A percentile compares a stretch with the other conserved stretches of the same genome.
Evolutionary conservation across 2,329 filamentous ascomycete species (phyloP).

Genomic region (Talaromyces sp.): DNA sequence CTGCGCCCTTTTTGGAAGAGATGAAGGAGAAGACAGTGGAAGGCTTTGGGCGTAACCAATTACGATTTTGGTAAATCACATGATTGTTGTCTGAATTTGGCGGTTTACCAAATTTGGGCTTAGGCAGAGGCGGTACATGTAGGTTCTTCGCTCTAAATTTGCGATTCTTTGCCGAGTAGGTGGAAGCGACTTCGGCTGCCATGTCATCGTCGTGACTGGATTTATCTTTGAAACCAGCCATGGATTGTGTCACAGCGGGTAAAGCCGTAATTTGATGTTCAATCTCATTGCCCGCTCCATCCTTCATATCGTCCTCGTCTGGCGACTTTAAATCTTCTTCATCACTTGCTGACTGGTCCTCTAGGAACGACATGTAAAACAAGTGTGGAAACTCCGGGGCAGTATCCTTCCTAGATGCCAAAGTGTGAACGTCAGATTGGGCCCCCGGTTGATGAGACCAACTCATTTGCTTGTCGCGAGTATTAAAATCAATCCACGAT

Average conservation of each 20-base stretch:
- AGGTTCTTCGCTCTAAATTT: slow-evolving; percentile 12
- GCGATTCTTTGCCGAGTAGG: slow-evolving; percentile 16
- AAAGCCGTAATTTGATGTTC: slow-evolving; percentile 32
- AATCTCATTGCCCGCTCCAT: slow-evolving; percentile 1
- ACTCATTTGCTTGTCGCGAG: slow-evolving; percentile 20
- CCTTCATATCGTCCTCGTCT: slow-evolving; percentile 17
- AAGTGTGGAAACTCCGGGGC: slow-evolving; percentile 28
- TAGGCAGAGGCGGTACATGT: slow-evolving; percentile 9
- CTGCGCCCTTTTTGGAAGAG: slow-evolving; percentile 14
- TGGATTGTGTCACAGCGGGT: slow-evolving; percentile 25
- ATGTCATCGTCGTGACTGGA: slow-evolving; percentile 7
- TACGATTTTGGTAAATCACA: slow-evolving; percentile 16
- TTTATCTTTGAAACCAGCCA: neutral
- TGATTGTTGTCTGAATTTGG: neutral
- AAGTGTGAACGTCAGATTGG: slow-evolving; percentile 21
- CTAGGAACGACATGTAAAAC: slow-evolving; percentile 24
- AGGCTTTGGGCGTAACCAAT: slow-evolving; percentile 9
- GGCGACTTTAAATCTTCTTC: slow-evolving; percentile 26
- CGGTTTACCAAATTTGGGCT: neutral
- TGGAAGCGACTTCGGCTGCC: slow-evolving; percentile 19
- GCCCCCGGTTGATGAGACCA: slow-evolving; percentile 24
- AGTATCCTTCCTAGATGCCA: slow-evolving; percentile 25
- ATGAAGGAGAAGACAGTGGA: slow-evolving; percentile 18
- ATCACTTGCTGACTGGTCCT: slow-evolving; percentile 20
- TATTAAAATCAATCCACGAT: slow-evolving; percentile 21